A percentile compares a stretch with the other conserved stretches of the same genome.
Evolutionary conservation across 2,329 filamentous ascomycete species (phyloP).

Genomic region (Diaporthe ilicicola): DNA sequence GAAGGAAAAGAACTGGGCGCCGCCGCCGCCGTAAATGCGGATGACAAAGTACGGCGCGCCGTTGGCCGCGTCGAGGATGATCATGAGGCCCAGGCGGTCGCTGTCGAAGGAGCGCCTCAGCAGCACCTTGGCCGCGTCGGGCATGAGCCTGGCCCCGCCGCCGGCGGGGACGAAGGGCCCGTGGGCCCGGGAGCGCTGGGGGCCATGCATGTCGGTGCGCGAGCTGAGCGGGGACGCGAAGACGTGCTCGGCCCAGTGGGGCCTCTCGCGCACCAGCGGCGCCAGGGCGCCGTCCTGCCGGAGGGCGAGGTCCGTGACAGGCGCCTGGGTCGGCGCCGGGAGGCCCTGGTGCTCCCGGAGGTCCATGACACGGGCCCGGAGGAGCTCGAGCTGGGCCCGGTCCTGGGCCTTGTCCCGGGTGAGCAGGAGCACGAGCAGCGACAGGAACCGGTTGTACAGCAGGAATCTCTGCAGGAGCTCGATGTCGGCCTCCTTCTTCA

Average conservation of each 20-base stretch:
- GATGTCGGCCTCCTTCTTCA: constrained; percentile 62
- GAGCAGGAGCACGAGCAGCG: constrained; percentile 58
- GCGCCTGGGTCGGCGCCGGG: constrained; percentile 19
- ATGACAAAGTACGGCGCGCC: constrained; percentile 57
- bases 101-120: constrained; percentile 68
- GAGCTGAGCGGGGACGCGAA: constrained; percentile 63
- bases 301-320: not conserved
- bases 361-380: constrained; percentile 57
- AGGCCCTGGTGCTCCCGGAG: constrained; percentile 63
- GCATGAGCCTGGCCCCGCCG: constrained; percentile 49
- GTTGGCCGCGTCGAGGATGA: constrained; percentile 56
- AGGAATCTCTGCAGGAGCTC: constrained; percentile 61
- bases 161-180: constrained; percentile 55
- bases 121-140: constrained; percentile 58
- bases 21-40: constrained; percentile 51
- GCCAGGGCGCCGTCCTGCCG: constrained; percentile 28
- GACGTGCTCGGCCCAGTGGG: constrained; percentile 69
- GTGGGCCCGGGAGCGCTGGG: constrained; percentile 4
- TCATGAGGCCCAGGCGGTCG: constrained; percentile 61
- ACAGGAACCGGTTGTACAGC: constrained; percentile 64
- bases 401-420: constrained; percentile 63
- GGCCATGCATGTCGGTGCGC: constrained; percentile 43
- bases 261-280: constrained; percentile 46
- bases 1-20: constrained; percentile 55
- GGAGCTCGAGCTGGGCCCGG: constrained; percentile 60